Evolutionary conservation across 176 grass and related monocot species (phyloP).

Genomic region (Aegilops tauschii): DNA sequence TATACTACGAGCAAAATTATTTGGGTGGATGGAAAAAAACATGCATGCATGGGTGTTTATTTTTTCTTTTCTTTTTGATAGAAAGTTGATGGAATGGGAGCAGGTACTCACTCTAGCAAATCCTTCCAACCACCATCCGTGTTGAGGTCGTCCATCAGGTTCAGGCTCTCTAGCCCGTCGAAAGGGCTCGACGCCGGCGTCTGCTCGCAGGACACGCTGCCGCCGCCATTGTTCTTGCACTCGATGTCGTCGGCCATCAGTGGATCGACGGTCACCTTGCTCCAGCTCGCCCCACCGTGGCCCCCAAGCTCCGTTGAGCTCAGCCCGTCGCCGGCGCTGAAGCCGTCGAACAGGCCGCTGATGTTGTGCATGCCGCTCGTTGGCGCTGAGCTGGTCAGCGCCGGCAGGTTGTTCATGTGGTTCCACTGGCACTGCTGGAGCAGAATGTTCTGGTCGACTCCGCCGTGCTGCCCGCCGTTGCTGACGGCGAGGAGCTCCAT

Average conservation of each 20-base stretch:
- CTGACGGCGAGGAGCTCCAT: constrained; percentile 46
- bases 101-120: constrained; percentile 68
- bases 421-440: constrained; percentile 52
- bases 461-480: not conserved
- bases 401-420: constrained; percentile 33
- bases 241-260: constrained; percentile 24
- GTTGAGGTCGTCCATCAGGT: constrained; percentile 45
- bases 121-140: constrained; percentile 62
- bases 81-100: not conserved
- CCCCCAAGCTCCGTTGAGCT: constrained; percentile 32
- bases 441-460: not conserved
- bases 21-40: too few relatives aligned
- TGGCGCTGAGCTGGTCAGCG: constrained; percentile 22
- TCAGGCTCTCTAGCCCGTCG: constrained; percentile 52
- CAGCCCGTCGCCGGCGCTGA: constrained; percentile 13
- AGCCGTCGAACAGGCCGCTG: not conserved
- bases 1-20: not conserved
- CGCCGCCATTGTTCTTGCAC: not conserved
- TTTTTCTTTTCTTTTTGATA: too few relatives aligned
- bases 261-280: constrained; percentile 18
- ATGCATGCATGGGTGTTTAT: too few relatives aligned
- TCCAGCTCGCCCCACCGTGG: constrained; percentile 23
- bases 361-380: constrained; percentile 1
- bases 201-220: constrained; percentile 2
- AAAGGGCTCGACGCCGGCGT: constrained; percentile 54